These are phyloP conservation scores for Rhazya stricta DNA, from an alignment of 257 asterid species.

Conservation along the genomic window DNA sequence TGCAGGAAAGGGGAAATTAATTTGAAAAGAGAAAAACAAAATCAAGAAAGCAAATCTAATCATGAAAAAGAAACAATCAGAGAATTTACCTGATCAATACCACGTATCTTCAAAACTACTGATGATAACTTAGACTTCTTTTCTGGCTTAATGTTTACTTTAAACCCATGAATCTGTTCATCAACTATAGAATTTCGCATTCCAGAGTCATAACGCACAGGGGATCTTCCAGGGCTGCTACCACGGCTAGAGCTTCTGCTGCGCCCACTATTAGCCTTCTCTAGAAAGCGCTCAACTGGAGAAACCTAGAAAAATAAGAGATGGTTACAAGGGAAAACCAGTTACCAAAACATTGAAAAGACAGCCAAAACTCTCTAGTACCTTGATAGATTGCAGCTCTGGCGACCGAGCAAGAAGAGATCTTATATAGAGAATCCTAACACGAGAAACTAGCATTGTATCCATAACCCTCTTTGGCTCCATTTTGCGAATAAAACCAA, in stretches of 20 bases:
- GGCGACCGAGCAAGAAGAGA: slow-evolving; percentile 98
- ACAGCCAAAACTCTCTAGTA: slow-evolving; percentile 24
- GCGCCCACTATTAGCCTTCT: slow-evolving; percentile 79
- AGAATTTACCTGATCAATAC: slow-evolving; percentile 87
- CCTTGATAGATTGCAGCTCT: slow-evolving; percentile 98
- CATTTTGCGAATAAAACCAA: slow-evolving; percentile 91
- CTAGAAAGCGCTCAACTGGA: slow-evolving; percentile 89
- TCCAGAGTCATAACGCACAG: slow-evolving; percentile 66
- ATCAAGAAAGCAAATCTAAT: slow-evolving; percentile 8
- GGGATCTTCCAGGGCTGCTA: slow-evolving; percentile 96
- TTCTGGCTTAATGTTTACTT: slow-evolving; percentile 87
- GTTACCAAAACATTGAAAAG: slow-evolving; percentile 10
- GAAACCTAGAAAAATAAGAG: slow-evolving; percentile 50
- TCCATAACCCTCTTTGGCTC: slow-evolving; percentile 99
- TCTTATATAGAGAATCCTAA: slow-evolving; percentile 92
- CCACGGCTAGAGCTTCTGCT: slow-evolving; percentile 98
- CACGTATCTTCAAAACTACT: slow-evolving; percentile 93
- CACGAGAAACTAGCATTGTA: slow-evolving; percentile 99
- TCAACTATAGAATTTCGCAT: slow-evolving; percentile 61
- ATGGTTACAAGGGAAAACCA: slow-evolving; percentile 12
- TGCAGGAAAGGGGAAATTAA: not conserved
- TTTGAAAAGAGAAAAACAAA: not conserved
- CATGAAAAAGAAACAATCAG: slow-evolving; percentile 10
- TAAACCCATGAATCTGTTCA: slow-evolving; percentile 78
- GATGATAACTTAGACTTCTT: slow-evolving; percentile 94